A percentile compares a stretch with the other conserved stretches of the same genome.
phyloP scores from a whole-genome alignment of 352 stramenopile species.

The Phytophthora kernoviae region DNA sequence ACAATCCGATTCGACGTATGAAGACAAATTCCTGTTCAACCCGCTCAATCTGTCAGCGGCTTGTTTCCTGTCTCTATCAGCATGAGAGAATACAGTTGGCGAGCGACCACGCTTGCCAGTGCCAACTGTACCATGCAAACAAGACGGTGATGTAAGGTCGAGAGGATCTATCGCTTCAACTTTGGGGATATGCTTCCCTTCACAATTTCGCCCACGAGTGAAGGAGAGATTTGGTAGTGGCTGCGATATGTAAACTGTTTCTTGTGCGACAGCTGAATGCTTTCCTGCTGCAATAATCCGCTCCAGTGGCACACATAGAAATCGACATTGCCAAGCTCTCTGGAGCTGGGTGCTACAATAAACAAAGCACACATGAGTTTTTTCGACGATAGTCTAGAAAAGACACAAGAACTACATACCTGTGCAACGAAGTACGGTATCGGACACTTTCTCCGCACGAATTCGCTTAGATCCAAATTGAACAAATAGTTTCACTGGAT shows the following conservation, averaged over 20 bases:
- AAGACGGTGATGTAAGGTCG: slow-evolving; percentile 14
- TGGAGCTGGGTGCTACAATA: slow-evolving; percentile 49
- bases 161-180: slow-evolving; percentile 12
- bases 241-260: slow-evolving; percentile 65
- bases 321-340: slow-evolving; percentile 48
- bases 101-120: slow-evolving; percentile 59
- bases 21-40: slow-evolving; percentile 50
- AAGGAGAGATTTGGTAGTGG: slow-evolving; percentile 39
- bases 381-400: background rate
- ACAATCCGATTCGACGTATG: slow-evolving; percentile 76
- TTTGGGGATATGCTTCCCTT: slow-evolving; percentile 11
- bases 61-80: slow-evolving; percentile 13
- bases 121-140: slow-evolving; percentile 7
- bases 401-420: slow-evolving; percentile 39
- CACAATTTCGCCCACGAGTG: slow-evolving; percentile 25
- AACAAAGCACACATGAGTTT: background rate
- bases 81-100: slow-evolving; percentile 25
- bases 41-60: slow-evolving; percentile 26
- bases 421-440: slow-evolving; percentile 77
- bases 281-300: slow-evolving; percentile 22
- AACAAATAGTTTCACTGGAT: slow-evolving; percentile 59
- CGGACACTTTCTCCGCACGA: slow-evolving; percentile 64
- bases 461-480: slow-evolving; percentile 66
- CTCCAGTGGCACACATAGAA: slow-evolving; percentile 63
- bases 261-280: slow-evolving; percentile 53